phyloP scores from a whole-genome alignment of 2,329 filamentous ascomycete species.

The Elsinoe perseae region DNA sequence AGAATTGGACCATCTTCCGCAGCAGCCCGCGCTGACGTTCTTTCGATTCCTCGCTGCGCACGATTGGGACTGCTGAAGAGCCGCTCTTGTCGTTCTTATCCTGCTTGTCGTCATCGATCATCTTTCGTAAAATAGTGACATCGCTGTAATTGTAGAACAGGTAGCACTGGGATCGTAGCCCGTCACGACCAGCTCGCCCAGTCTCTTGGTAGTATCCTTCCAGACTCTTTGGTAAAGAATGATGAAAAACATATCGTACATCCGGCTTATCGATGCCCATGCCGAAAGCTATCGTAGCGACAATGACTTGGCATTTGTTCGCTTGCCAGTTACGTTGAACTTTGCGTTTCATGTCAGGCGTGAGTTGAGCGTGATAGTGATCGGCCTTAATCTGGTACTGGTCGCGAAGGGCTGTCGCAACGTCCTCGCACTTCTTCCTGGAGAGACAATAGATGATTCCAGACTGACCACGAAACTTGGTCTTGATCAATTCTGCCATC shows the following conservation, averaged over 20 bases:
- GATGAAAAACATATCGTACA: slow-evolving; percentile 92
- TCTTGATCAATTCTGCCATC: slow-evolving; percentile 61
- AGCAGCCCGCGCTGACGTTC: slow-evolving; percentile 79
- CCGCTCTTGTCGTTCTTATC: slow-evolving; percentile 51
- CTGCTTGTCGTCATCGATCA: slow-evolving; percentile 69
- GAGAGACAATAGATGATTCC: slow-evolving; percentile 94
- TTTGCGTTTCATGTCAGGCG: slow-evolving; percentile 56
- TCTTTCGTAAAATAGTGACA: slow-evolving; percentile 61
- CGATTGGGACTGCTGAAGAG: background rate
- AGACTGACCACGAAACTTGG: slow-evolving; percentile 61
- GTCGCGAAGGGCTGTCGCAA: slow-evolving; percentile 60
- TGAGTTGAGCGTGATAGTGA: slow-evolving; percentile 80
- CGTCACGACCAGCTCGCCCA: slow-evolving; percentile 86
- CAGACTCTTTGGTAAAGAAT: slow-evolving; percentile 84
- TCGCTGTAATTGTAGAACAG: slow-evolving; percentile 82
- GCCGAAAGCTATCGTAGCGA: slow-evolving; percentile 95
- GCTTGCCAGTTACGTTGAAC: slow-evolving; percentile 78
- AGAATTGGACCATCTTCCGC: slow-evolving; percentile 74
- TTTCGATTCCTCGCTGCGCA: slow-evolving; percentile 61
- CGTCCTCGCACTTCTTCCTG: slow-evolving; percentile 69
- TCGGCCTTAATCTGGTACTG: slow-evolving; percentile 61
- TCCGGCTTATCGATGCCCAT: slow-evolving; percentile 99
- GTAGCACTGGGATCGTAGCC: slow-evolving; percentile 78
- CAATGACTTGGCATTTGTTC: slow-evolving; percentile 75
- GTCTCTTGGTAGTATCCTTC: slow-evolving; percentile 99